Conservation (phyloP, 1,139 yeast genomes). For the Casaregolazyma lundiana region DNA sequence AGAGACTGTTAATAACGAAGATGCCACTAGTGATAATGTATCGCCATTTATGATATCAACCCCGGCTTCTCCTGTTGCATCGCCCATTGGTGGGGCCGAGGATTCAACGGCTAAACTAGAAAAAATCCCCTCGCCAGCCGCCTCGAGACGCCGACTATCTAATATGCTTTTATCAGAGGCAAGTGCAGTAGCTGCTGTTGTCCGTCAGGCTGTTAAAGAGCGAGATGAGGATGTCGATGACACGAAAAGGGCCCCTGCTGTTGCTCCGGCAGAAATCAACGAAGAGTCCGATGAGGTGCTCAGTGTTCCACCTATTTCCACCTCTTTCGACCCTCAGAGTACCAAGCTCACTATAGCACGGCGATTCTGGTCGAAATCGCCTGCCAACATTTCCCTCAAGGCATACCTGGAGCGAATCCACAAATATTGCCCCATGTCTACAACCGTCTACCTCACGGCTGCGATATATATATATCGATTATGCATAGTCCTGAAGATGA, state of each 20-base stretch:
- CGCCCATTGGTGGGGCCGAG: neutral
- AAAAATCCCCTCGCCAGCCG: slow-evolving; percentile 7
- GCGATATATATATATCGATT: slow-evolving; percentile 35
- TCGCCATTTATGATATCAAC: slow-evolving; percentile 1
- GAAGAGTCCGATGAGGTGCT: neutral
- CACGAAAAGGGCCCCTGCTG: neutral
- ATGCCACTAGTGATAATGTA: neutral
- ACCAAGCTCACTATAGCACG: slow-evolving; percentile 22
- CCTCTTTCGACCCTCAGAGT: neutral
- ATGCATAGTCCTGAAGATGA: slow-evolving; percentile 29
- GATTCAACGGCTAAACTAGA: neutral
- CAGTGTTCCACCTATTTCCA: neutral
- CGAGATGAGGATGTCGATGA: slow-evolving; percentile 2
- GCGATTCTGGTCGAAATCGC: slow-evolving; percentile 38
- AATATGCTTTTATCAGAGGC: slow-evolving; percentile 18
- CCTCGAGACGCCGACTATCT: slow-evolving; percentile 14
- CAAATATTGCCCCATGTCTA: slow-evolving; percentile 41
- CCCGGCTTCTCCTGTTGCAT: neutral
- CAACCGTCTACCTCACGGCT: slow-evolving; percentile 41
- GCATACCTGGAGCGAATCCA: slow-evolving; percentile 40
- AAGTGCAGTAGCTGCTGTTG: slow-evolving; percentile 17
- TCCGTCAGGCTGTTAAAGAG: slow-evolving; percentile 4
- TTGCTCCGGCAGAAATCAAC: neutral
- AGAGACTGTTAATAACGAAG: neutral
- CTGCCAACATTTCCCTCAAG: slow-evolving; percentile 35